Evolutionary conservation across 805 yeast genomes (phyloP).

Genomic region (Vanderwaltozyma polyspora): DNA sequence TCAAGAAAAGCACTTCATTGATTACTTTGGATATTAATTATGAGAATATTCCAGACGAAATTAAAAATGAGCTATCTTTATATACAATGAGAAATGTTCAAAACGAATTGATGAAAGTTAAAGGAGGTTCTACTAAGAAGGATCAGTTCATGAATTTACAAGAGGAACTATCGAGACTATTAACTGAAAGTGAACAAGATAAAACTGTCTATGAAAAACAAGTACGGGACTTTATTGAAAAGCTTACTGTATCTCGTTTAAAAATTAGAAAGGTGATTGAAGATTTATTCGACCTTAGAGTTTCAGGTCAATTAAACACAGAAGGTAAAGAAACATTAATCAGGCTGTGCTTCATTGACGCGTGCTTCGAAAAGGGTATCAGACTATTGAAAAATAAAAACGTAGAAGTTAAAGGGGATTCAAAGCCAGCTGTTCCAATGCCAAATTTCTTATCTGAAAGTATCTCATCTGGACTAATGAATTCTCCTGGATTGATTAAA

Average conservation of each 20-base stretch:
- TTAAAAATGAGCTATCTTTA: slow-evolving; percentile 58
- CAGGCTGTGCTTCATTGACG: slow-evolving; percentile 58
- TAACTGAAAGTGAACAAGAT: slow-evolving; percentile 30
- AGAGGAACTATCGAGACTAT: slow-evolving; percentile 30
- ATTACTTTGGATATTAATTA: slow-evolving; percentile 59
- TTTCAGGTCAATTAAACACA: slow-evolving; percentile 41
- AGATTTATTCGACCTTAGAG: slow-evolving; percentile 48
- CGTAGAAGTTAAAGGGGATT: background rate
- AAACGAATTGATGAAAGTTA: slow-evolving; percentile 30
- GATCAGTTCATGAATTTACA: slow-evolving; percentile 50
- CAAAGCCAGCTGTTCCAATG: background rate
- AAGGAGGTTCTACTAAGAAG: slow-evolving; percentile 1
- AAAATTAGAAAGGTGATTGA: slow-evolving; percentile 39
- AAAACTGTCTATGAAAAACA: slow-evolving; percentile 18
- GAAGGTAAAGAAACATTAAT: slow-evolving; percentile 75
- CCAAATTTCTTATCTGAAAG: too few relatives aligned
- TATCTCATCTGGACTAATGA: too few relatives aligned
- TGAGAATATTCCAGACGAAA: slow-evolving; percentile 42
- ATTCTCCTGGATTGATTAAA: background rate
- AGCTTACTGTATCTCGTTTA: slow-evolving; percentile 29
- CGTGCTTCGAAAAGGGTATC: slow-evolving; percentile 51
- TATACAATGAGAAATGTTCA: slow-evolving; percentile 79
- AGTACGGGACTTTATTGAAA: slow-evolving; percentile 27
- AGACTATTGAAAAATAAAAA: slow-evolving; percentile 25
- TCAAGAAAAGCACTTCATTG: slow-evolving; percentile 49